These are phyloP conservation scores for Amphicarpaea edgeworthii DNA, from an alignment of 306 rosid genomes.

Conservation along the genomic window DNA sequence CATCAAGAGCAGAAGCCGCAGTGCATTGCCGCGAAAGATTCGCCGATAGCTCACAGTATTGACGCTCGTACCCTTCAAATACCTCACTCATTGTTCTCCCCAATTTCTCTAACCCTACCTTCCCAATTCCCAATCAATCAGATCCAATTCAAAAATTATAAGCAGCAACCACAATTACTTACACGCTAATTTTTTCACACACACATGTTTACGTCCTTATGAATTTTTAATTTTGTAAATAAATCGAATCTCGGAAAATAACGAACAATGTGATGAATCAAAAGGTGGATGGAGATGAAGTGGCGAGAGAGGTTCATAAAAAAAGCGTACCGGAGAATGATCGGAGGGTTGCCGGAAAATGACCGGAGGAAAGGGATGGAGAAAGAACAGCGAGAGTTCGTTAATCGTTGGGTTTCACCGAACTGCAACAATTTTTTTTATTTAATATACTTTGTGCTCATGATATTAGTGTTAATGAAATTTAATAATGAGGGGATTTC, in stretches of 20 bases:
- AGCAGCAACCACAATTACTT: conserved; percentile 14
- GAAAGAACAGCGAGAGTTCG: not conserved
- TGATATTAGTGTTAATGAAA: too few relatives aligned
- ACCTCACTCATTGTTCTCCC: conserved; percentile 50
- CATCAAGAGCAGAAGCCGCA: conserved; percentile 54
- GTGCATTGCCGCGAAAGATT: conserved; percentile 58
- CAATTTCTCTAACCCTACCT: conserved; percentile 34
- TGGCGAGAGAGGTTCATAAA: not conserved
- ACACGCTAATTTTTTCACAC: conserved; percentile 13
- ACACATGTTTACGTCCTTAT: not conserved
- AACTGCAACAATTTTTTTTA: too few relatives aligned
- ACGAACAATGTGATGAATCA: not conserved
- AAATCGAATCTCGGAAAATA: conserved; percentile 30
- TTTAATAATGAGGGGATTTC: too few relatives aligned
- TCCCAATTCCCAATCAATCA: conserved; percentile 36
- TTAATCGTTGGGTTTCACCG: conserved; percentile 36
- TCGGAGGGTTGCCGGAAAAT: conserved; percentile 36
- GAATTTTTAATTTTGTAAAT: not conserved
- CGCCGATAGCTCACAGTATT: conserved; percentile 65
- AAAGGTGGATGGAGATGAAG: not conserved
- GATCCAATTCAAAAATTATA: not conserved
- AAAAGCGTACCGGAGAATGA: conserved; percentile 28
- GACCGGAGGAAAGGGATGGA: conserved; percentile 22
- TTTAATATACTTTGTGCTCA: too few relatives aligned
- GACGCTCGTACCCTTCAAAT: conserved; percentile 61